Evolutionary conservation across 768 basidiomycete species (phyloP).

Genomic region (Suillus hirtellus): DNA sequence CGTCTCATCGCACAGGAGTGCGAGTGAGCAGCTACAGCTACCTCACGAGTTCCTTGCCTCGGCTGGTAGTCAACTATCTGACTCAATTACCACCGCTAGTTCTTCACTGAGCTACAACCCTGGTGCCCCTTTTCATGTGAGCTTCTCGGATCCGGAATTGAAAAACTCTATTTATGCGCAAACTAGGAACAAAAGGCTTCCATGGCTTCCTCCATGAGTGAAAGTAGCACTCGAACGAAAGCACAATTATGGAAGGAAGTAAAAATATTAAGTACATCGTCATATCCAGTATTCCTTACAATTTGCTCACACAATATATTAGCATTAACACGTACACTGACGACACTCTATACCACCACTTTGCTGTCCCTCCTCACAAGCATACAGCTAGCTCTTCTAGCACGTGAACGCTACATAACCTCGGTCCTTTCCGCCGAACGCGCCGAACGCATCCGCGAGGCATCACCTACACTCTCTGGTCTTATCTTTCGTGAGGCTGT

Average conservation of each 20-base stretch:
- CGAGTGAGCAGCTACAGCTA: constrained; percentile 12
- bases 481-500: constrained; percentile 28
- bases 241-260: constrained; percentile 91
- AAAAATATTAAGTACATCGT: constrained; percentile 72
- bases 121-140: neutral
- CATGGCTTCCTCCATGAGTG: constrained; percentile 11
- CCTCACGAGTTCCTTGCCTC: constrained; percentile 17
- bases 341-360: constrained; percentile 82
- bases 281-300: neutral
- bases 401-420: constrained; percentile 75
- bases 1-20: neutral
- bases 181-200: neutral
- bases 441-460: constrained; percentile 52
- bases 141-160: neutral
- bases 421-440: constrained; percentile 62
- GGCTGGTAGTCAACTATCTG: constrained; percentile 33
- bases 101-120: constrained; percentile 33
- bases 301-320: constrained; percentile 10
- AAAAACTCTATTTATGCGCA: neutral
- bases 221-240: constrained; percentile 51
- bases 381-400: constrained; percentile 83
- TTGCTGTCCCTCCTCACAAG: constrained; percentile 85
- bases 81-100: constrained; percentile 40
- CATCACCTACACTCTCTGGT: constrained; percentile 31
- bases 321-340: constrained; percentile 89